Evolutionary conservation across 2,329 filamentous ascomycete species (phyloP).

Genomic region (Aspergillus sp.): DNA sequence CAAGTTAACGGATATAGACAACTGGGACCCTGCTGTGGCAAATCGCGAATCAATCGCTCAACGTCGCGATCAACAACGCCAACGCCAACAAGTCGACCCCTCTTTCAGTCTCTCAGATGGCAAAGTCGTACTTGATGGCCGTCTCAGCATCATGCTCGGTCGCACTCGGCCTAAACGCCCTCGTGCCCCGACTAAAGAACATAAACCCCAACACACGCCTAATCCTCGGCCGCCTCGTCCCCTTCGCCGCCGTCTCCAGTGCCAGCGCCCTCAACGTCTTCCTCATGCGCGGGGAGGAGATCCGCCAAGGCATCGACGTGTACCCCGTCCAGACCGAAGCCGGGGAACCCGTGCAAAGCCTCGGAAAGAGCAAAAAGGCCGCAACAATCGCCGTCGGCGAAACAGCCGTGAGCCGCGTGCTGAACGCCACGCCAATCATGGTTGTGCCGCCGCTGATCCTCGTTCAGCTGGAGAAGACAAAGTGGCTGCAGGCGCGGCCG

Average conservation of each 20-base stretch:
- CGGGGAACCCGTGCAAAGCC: slow-evolving; percentile 67
- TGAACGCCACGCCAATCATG: slow-evolving; percentile 98
- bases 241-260: slow-evolving; percentile 91
- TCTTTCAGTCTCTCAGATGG: slow-evolving; percentile 76
- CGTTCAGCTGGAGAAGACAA: slow-evolving; percentile 79
- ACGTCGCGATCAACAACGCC: slow-evolving; percentile 95
- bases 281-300: slow-evolving; percentile 96
- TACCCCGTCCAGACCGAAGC: slow-evolving; percentile 76
- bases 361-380: slow-evolving; percentile 87
- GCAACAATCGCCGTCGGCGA: slow-evolving; percentile 89
- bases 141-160: slow-evolving; percentile 94
- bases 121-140: slow-evolving; percentile 88
- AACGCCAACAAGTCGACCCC: slow-evolving; percentile 98
- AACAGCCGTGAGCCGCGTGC: slow-evolving; percentile 86
- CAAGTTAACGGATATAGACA: slow-evolving; percentile 55
- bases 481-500: slow-evolving; percentile 80
- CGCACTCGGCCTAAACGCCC: slow-evolving; percentile 84
- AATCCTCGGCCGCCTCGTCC: slow-evolving; percentile 83
- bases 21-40: slow-evolving; percentile 91
- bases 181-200: slow-evolving; percentile 81
- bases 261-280: slow-evolving; percentile 94
- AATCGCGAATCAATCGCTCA: slow-evolving; percentile 94
- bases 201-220: slow-evolving; percentile 75
- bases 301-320: slow-evolving; percentile 88
- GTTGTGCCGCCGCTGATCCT: slow-evolving; percentile 87